Conservation (phyloP, 2,329 filamentous ascomycete species). For the Monosporascus sp. region DNA sequence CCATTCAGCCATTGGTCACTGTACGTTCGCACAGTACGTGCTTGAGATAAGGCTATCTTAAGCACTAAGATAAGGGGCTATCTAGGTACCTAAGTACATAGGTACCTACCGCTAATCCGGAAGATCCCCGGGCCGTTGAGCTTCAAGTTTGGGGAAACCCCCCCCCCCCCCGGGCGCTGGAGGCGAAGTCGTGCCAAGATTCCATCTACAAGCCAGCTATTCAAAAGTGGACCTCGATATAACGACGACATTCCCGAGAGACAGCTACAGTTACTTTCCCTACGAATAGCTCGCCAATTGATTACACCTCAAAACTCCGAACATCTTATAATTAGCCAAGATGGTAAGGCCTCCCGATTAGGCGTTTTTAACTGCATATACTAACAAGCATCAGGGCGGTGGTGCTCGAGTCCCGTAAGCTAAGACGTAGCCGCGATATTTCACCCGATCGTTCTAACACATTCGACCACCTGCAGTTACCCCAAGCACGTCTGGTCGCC, state of each 20-base stretch:
- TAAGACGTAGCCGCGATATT: slow-evolving; percentile 1
- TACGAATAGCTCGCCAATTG: not conserved
- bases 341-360: slow-evolving; percentile 44
- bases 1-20: not conserved
- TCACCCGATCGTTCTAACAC: not conserved
- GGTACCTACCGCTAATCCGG: too few relatives aligned
- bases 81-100: too few relatives aligned
- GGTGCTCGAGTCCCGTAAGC: slow-evolving; percentile 62
- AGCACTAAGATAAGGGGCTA: too few relatives aligned
- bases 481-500: slow-evolving; percentile 99
- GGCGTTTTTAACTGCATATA: not conserved
- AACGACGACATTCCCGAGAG: not conserved
- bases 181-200: too few relatives aligned
- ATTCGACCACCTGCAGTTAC: slow-evolving; percentile 55
- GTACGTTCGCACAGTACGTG: too few relatives aligned
- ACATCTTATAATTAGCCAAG: slow-evolving; percentile 35
- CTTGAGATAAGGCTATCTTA: too few relatives aligned
- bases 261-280: not conserved
- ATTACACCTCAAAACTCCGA: slow-evolving; percentile 10
- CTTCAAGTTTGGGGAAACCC: too few relatives aligned
- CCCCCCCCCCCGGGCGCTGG: too few relatives aligned
- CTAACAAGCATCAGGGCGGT: slow-evolving; percentile 60
- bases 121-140: too few relatives aligned
- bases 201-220: not conserved
- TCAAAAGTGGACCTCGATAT: not conserved